Evolutionary conservation across 805 yeast genomes (phyloP).

Genomic region (Metschnikowia orientalis): DNA sequence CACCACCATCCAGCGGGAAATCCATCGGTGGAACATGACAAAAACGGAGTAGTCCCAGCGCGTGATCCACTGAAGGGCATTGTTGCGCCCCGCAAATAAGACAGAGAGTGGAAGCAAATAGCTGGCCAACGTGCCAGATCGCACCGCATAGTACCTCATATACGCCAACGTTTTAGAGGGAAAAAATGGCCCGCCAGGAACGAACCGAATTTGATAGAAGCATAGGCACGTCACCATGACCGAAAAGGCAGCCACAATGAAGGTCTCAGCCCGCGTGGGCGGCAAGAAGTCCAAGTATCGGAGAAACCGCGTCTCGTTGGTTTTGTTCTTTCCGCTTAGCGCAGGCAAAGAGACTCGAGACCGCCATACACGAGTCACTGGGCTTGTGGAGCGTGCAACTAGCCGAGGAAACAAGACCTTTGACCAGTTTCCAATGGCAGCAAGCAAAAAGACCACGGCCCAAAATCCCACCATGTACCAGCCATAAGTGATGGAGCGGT

Average conservation of each 20-base stretch:
- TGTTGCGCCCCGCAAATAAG: constrained; percentile 19
- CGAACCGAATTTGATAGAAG: constrained; percentile 10
- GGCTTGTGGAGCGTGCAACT: constrained; percentile 22
- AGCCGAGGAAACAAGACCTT: constrained; percentile 24
- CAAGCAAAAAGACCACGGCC: constrained; percentile 24
- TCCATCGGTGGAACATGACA: constrained; percentile 54
- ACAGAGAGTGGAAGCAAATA: constrained; percentile 15
- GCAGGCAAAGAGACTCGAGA: constrained; percentile 40
- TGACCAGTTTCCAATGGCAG: constrained; percentile 31
- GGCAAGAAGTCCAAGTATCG: constrained; percentile 26
- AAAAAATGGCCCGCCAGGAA: constrained; percentile 15
- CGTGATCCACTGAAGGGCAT: constrained; percentile 33
- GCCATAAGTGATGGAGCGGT: constrained; percentile 37
- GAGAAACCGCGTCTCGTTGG: constrained; percentile 23
- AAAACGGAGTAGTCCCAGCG: constrained; percentile 45
- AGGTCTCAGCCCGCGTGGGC: constrained; percentile 16
- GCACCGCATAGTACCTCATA: constrained; percentile 34
- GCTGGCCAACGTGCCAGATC: constrained; percentile 18
- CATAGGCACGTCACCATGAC: constrained; percentile 4
- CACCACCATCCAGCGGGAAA: constrained; percentile 43
- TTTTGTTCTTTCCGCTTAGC: constrained; percentile 22
- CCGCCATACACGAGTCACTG: constrained; percentile 30
- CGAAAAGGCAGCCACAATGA: constrained; percentile 9
- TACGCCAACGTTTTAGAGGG: constrained; percentile 28
- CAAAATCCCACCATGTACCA: constrained; percentile 29